Evolutionary conservation across 192 early-diverging fungal species (phyloP), one percentile per base, ranked within the genome.

Genomic region (Linnemannia exigua): DNA sequence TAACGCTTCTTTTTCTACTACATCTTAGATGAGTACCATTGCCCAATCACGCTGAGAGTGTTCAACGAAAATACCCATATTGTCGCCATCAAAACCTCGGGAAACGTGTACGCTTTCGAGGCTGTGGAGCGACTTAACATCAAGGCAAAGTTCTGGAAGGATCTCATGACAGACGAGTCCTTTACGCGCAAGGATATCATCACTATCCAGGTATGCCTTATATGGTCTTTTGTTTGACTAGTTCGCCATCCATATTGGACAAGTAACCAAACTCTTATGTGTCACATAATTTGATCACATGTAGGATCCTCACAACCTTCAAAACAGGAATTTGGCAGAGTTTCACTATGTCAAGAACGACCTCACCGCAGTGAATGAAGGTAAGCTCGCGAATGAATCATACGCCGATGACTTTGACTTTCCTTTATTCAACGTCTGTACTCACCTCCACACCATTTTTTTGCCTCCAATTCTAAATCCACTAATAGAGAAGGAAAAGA

Each of bases 181-280:
- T 99, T 99, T 76, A 95, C 92, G 19, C 89, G 95, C 31, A 91
- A 94, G 54, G 97, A 99, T 82, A 90, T 99, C 41, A 96, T 99
- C 51, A 96, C 96, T 25, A 89, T 99, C 38, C 96, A 96, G 84
- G 92, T 89, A 83, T 76, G 36, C n/a, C n/a, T n/a, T n/a, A n/a
- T n/a, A n/a, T n/a, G n/a, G n/a, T n/a, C n/a, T n/a, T n/a, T n/a
- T n/a, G n/a, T n/a, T n/a, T n/a, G n/a, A n/a, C n/a, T n/a, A n/a
- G n/a, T n/a, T n/a, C 17, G 9, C 58, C 11, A 33, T 7, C 58
- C 3, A 67, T 12, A 67, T 67, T n/a, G n/a, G n/a, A n/a, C n/a
- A n/a, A n/a, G n/a, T n/a, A n/a, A n/a, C n/a, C n/a, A n/a, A n/a
- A n/a, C n/a, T n/a, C n/a, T n/a, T n/a, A n/a, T n/a, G n/a, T n/a